These are phyloP conservation scores for Xylaria digitata DNA, from an alignment of 2,329 filamentous ascomycete genomes.

Conservation along the genomic window DNA sequence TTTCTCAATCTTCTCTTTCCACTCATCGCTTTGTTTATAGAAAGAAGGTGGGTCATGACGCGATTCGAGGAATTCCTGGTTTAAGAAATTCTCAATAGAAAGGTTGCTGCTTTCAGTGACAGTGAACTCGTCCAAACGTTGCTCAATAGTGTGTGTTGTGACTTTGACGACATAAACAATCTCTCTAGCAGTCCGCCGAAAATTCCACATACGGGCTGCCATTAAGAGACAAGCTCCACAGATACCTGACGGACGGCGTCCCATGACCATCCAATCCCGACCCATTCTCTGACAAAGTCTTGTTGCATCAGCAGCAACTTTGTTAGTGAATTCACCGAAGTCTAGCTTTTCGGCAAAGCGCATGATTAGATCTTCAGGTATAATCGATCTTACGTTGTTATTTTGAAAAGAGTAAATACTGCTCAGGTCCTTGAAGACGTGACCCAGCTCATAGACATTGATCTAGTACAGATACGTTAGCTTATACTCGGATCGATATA, in stretches of 20 bases:
- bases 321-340: constrained; percentile 83
- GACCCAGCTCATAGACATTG: constrained; percentile 92
- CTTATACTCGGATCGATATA: constrained; percentile 6
- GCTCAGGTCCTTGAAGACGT: constrained; percentile 86
- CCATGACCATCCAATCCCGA: constrained; percentile 96
- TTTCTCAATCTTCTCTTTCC: constrained; percentile 63
- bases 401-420: constrained; percentile 77
- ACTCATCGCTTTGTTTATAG: constrained; percentile 72
- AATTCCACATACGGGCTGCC: constrained; percentile 98
- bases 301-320: constrained; percentile 88
- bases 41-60: constrained; percentile 85
- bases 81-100: constrained; percentile 87
- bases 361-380: constrained; percentile 90
- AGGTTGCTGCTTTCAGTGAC: constrained; percentile 84
- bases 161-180: constrained; percentile 99
- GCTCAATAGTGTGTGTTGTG: constrained; percentile 90
- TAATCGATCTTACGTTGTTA: constrained; percentile 70
- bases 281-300: constrained; percentile 93
- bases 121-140: constrained; percentile 91
- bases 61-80: constrained; percentile 76
- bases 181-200: constrained; percentile 89
- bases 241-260: constrained; percentile 90
- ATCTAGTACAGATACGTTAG: constrained; percentile 57
- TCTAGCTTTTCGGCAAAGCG: constrained; percentile 93
- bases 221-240: constrained; percentile 95